phyloP scores from a whole-genome alignment of 192 early-diverging fungal species.

The Coemansia sp. region DNA sequence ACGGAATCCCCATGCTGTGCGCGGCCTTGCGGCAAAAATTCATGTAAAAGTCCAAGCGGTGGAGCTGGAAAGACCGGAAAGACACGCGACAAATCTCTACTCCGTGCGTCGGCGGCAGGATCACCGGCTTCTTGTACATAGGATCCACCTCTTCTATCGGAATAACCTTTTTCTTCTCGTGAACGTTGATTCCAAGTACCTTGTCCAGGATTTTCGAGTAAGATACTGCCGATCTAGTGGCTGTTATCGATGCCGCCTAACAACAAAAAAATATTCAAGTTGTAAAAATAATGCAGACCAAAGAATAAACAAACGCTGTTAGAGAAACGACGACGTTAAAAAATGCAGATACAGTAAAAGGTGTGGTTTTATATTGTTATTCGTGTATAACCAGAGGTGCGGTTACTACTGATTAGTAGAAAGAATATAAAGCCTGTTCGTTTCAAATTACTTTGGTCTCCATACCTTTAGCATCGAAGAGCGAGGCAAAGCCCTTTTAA shows the following conservation, averaged over 20 bases:
- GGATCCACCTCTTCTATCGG: slow-evolving; percentile 19
- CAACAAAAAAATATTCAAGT: neutral
- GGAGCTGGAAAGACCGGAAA: slow-evolving; percentile 75
- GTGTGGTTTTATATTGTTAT: no score
- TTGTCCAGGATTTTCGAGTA: slow-evolving; percentile 49
- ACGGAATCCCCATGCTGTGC: slow-evolving; percentile 68
- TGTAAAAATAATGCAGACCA: neutral
- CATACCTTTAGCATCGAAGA: neutral
- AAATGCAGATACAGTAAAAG: no score
- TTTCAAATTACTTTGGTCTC: neutral
- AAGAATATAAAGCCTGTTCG: neutral
- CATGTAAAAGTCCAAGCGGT: slow-evolving; percentile 83
- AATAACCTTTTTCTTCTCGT: slow-evolving; percentile 21
- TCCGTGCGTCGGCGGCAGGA: slow-evolving; percentile 60
- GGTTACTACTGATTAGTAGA: neutral
- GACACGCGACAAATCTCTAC: slow-evolving; percentile 74
- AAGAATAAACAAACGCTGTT: no score
- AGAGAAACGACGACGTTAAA: no score
- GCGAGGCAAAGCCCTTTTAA: neutral
- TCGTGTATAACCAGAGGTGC: no score
- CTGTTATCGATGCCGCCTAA: neutral
- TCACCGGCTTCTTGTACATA: slow-evolving; percentile 22
- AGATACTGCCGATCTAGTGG: slow-evolving; percentile 12
- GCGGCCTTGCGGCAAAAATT: slow-evolving; percentile 86
- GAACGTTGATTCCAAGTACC: slow-evolving; percentile 41